These are phyloP conservation scores for Fusarium sp. DNA, from an alignment of 2,329 filamentous ascomycete genomes.

Conservation along the genomic window DNA sequence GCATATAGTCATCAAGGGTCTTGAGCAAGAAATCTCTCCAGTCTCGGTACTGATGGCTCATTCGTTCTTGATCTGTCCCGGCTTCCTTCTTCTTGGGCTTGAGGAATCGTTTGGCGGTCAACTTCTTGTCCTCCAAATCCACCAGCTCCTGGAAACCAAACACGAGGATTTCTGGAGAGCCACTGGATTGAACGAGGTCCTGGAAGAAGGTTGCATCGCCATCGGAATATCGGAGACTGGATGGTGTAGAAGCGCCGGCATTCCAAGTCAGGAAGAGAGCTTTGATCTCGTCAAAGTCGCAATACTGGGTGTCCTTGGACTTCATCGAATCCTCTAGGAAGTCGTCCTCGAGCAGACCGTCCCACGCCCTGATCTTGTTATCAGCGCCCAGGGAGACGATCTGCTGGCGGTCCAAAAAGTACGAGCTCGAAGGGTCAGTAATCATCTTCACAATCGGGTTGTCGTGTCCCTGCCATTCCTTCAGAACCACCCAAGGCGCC, in stretches of 20 bases:
- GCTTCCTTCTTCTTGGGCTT: conserved; percentile 90
- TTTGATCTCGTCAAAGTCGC: conserved; percentile 84
- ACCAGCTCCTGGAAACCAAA: conserved; percentile 99
- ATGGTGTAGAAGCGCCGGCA: conserved; percentile 93
- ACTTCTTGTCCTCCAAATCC: conserved; percentile 95
- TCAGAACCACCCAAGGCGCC: conserved; percentile 89
- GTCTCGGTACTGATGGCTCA: conserved; percentile 97
- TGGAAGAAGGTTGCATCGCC: conserved; percentile 83
- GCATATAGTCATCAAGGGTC: conserved; percentile 86
- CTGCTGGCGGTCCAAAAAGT: conserved; percentile 85
- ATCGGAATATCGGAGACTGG: conserved; percentile 77
- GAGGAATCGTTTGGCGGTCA: conserved; percentile 95
- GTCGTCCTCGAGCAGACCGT: conserved; percentile 91
- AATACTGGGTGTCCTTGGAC: conserved; percentile 82
- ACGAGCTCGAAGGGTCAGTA: conserved; percentile 84
- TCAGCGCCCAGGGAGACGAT: conserved; percentile 90
- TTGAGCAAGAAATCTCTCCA: conserved; percentile 93
- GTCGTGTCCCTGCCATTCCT: conserved; percentile 94
- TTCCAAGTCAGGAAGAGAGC: conserved; percentile 95
- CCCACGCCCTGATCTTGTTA: conserved; percentile 87
- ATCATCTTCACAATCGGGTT: conserved; percentile 83
- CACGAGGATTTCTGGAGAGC: conserved; percentile 87
- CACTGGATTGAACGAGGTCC: conserved; percentile 79
- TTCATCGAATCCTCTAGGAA: conserved; percentile 96
- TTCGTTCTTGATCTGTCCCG: conserved; percentile 84